phyloP scores from a whole-genome alignment of 2,329 filamentous ascomycete species.

The Diplodia intermedia region DNA sequence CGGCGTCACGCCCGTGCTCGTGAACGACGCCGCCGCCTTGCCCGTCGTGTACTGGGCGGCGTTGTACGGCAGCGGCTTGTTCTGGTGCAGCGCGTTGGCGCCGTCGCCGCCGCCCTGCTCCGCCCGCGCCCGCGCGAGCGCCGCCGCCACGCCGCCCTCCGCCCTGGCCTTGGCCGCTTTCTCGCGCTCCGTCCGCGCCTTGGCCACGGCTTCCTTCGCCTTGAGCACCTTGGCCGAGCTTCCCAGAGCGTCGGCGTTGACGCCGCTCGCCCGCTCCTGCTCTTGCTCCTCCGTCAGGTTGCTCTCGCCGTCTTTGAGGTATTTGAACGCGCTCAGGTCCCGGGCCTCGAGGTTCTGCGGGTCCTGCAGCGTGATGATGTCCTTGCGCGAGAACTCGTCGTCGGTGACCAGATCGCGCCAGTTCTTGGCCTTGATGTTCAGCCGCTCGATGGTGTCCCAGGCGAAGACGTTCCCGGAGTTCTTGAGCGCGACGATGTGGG shows the following conservation, averaged over 20 bases:
- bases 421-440: constrained; percentile 97
- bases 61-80: constrained; percentile 70
- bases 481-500: constrained; percentile 88
- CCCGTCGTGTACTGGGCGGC: constrained; percentile 91
- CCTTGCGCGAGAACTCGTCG: constrained; percentile 81
- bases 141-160: constrained; percentile 37
- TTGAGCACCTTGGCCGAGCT: constrained; percentile 82
- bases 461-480: constrained; percentile 94
- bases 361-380: constrained; percentile 96
- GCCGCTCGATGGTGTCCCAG: constrained; percentile 90
- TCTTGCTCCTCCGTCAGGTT: constrained; percentile 74
- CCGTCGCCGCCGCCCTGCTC: constrained; percentile 13
- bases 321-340: constrained; percentile 87
- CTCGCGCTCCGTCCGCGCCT: constrained; percentile 75
- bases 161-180: constrained; percentile 42
- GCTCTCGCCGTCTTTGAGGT: constrained; percentile 77
- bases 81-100: constrained; percentile 33
- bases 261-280: constrained; percentile 68
- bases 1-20: constrained; percentile 89
- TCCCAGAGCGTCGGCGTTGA: constrained; percentile 82
- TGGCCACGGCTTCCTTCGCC: constrained; percentile 92
- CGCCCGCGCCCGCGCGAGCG: constrained; percentile 42
- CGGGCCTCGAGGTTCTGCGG: constrained; percentile 85
- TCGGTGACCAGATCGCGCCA: constrained; percentile 93
- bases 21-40: constrained; percentile 90